Evolutionary conservation across 495 filamentous ascomycete genomes (phyloP), one percentile per base, ranked within the genome.

Genomic region (Xylaria telfairii): DNA sequence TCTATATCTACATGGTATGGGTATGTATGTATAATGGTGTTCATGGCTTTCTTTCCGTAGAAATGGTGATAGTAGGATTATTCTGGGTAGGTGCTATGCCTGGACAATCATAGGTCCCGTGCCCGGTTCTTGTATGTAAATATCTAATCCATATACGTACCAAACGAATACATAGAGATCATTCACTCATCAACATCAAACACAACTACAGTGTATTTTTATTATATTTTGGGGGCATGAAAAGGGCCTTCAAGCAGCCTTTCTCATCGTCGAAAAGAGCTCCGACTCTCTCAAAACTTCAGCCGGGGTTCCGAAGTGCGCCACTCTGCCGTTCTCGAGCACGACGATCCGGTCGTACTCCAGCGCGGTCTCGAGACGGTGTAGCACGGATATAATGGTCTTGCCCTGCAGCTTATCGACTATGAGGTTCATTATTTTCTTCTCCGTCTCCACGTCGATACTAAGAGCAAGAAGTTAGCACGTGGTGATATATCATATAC

Each of bases 271-370:
- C 17, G 65, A 56, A 44, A 57, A 67, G 15, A 67, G 39, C 28
- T 57, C 49, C 12, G 65, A 56, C 4, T 44, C 49, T 37, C 65
- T 56, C 32, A 67, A 3, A 30, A 67, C 65, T 34, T 67, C 65
- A 8, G 46, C 49, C 13, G 65, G 49, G 21, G 65, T 26, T 9
- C 65, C 65, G 17, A 57, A 67, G 10, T 57, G 51, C 4, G 26
- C 49, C 19, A 67, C 65, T 4, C 51, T 28, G 1, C 65, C 65
- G 51, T 57, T 67, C 34, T 67, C 65, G 15, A 67, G 49, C 34
- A 67, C 39, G 24, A 44, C 41, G 21, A 67, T 67, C 15, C 65
- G 65, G 21, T 67, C 49, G 24, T 56, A 67, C 57, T 67, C 49
- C 7, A 67, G 21, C 19, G 49, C 65, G 2, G 30, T 57, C 39